Percentiles rank a stretch among this genome's conserved stretches.
phyloP scores from a whole-genome alignment of 2,329 filamentous ascomycete species.

The Xylaria multiplex region DNA sequence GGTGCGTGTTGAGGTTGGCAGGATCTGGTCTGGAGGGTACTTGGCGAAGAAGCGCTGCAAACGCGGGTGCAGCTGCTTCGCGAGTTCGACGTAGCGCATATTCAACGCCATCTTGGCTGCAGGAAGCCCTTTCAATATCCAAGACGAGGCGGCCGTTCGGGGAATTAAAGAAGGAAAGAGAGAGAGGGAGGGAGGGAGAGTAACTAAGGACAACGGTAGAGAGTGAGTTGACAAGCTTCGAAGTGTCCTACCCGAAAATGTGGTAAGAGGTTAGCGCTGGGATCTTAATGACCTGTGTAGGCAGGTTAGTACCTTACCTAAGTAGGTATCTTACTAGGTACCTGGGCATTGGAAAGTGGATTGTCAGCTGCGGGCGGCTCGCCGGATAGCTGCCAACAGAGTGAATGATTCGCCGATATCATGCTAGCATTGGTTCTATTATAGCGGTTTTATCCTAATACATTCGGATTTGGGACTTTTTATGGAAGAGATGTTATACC shows the following conservation, averaged over 20 bases:
- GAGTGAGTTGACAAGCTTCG: conserved; percentile 13
- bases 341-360: conserved; percentile 6
- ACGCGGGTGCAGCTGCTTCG: conserved; percentile 77
- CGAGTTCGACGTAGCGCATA: conserved; percentile 63
- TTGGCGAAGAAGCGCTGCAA: conserved; percentile 88
- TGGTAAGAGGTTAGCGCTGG: conserved; percentile 14
- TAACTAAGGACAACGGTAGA: background rate
- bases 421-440: background rate
- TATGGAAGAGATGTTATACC: background rate
- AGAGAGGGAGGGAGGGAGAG: background rate
- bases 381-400: background rate
- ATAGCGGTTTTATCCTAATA: background rate
- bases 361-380: conserved; percentile 14
- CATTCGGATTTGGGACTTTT: background rate
- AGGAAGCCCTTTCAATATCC: background rate
- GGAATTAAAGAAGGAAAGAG: background rate
- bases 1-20: conserved; percentile 53
- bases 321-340: background rate
- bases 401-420: background rate
- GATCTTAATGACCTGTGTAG: conserved; percentile 2
- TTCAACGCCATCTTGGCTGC: conserved; percentile 39
- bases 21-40: conserved; percentile 78
- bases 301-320: too few species aligned
- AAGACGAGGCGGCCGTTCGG: background rate
- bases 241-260: conserved; percentile 10